Percentiles rank a stretch among this genome's conserved stretches.
These are phyloP conservation scores for Russula earlei DNA, from an alignment of 768 basidiomycete genomes.

Conservation along the genomic window DNA sequence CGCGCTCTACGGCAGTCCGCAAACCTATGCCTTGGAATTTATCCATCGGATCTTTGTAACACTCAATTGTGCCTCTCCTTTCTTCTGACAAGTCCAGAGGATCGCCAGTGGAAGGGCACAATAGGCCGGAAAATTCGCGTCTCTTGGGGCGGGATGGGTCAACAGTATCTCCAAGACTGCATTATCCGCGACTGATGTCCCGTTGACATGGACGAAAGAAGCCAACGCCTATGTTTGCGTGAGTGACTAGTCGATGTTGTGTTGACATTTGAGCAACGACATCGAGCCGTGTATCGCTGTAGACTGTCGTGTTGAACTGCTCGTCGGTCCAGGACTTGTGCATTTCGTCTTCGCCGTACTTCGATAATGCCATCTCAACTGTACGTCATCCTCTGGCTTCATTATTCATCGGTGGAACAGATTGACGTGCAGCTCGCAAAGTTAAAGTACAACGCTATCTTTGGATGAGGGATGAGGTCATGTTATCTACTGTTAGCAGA, in stretches of 20 bases:
- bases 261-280: neutral
- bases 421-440: conserved; percentile 27
- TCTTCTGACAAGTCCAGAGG: neutral
- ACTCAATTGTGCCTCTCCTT: neutral
- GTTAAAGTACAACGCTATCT: conserved; percentile 23
- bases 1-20: conserved; percentile 18
- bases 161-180: conserved; percentile 21
- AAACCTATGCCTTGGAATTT: conserved; percentile 32
- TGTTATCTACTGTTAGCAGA: too few species aligned
- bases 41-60: conserved; percentile 34
- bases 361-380: conserved; percentile 21
- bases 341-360: conserved; percentile 21
- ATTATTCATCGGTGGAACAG: conserved; percentile 5
- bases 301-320: conserved; percentile 22
- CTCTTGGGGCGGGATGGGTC: conserved; percentile 24
- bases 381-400: conserved; percentile 1
- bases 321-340: conserved; percentile 23
- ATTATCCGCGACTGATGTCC: neutral
- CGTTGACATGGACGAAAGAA: conserved; percentile 26
- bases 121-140: conserved; percentile 25
- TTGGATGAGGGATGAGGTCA: neutral
- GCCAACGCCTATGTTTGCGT: conserved; percentile 13
- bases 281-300: neutral
- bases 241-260: neutral
- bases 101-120: neutral